These are phyloP conservation scores for Plicaturopsis crispa DNA, from an alignment of 768 basidiomycete species.

Conservation along the genomic window DNA sequence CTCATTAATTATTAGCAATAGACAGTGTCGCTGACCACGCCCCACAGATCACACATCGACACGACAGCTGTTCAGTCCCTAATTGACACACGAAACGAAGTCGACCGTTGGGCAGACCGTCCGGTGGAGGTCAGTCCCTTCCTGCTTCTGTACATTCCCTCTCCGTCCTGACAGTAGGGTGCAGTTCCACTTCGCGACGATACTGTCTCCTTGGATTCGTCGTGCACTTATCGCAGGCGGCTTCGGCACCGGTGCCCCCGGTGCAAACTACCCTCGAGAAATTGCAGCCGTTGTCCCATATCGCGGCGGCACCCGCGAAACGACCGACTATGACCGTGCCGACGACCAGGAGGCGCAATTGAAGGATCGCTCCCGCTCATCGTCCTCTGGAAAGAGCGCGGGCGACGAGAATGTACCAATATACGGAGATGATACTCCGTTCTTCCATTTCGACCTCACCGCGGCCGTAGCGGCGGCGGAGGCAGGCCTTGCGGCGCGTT, in stretches of 20 bases:
- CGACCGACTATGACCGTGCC: slow-evolving; percentile 15
- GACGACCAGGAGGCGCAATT: slow-evolving; percentile 26
- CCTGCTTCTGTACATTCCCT: neutral
- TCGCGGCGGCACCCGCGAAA: slow-evolving; percentile 30
- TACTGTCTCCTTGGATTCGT: slow-evolving; percentile 91
- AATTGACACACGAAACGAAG: slow-evolving; percentile 78
- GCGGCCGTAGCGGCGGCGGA: slow-evolving; percentile 69
- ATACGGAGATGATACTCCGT: slow-evolving; percentile 55
- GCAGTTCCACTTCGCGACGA: slow-evolving; percentile 90
- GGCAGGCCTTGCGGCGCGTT: no score
- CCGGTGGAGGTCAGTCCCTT: slow-evolving; percentile 52
- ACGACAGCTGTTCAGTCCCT: slow-evolving; percentile 88
- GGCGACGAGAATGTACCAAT: slow-evolving; percentile 28
- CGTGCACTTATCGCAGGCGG: slow-evolving; percentile 85
- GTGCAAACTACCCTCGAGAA: slow-evolving; percentile 41
- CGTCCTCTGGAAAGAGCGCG: slow-evolving; percentile 3
- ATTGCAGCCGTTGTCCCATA: slow-evolving; percentile 75
- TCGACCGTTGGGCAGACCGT: slow-evolving; percentile 83
- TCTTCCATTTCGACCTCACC: slow-evolving; percentile 86
- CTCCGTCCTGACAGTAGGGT: slow-evolving; percentile 10
- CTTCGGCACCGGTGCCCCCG: slow-evolving; percentile 66
- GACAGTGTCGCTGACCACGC: neutral
- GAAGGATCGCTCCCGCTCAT: slow-evolving; percentile 20
- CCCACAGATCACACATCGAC: slow-evolving; percentile 72
- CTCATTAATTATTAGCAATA: neutral